A percentile compares a stretch with the other conserved stretches of the same genome.
phyloP scores from a whole-genome alignment of 169 alveolate species.

The Eimeria falciformis region DNA sequence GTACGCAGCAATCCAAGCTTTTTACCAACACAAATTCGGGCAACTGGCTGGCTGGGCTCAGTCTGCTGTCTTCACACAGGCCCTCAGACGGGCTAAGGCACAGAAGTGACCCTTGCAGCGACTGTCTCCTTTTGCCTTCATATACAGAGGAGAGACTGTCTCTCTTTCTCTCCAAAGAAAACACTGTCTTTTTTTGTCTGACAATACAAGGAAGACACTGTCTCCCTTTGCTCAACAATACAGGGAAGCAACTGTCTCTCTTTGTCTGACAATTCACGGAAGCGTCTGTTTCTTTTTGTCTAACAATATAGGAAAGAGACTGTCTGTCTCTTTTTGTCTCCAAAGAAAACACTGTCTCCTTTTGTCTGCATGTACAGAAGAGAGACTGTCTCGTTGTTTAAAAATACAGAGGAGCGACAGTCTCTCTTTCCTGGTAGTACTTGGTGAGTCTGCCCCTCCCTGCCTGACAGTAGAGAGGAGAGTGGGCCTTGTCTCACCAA shows the following conservation, averaged over 20 bases:
- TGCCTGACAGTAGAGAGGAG: too few species aligned
- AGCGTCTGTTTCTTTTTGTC: background rate
- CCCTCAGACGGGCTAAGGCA: background rate
- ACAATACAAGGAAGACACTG: background rate
- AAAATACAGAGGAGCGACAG: too few species aligned
- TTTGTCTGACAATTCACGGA: background rate
- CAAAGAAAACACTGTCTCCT: background rate
- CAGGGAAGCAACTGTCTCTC: background rate
- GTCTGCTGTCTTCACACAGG: slow-evolving; percentile 13
- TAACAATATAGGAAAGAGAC: background rate
- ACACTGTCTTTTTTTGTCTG: background rate
- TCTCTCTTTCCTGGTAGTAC: too few species aligned
- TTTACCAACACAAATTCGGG: slow-evolving; percentile 22
- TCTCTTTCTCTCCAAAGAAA: too few species aligned
- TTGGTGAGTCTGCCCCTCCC: too few species aligned
- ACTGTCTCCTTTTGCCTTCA: background rate
- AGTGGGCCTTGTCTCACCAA: too few species aligned
- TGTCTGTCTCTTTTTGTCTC: background rate
- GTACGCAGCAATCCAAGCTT: slow-evolving; percentile 8
- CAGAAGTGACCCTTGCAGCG: background rate
- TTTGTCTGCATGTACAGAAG: background rate
- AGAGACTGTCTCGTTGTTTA: too few species aligned
- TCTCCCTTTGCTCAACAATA: background rate
- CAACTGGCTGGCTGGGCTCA: slow-evolving; percentile 69
- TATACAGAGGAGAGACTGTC: too few species aligned